Percentiles rank a stretch among this genome's conserved stretches.
These are phyloP conservation scores for Chalciporus piperatus DNA, from an alignment of 768 basidiomycete genomes.

Conservation along the genomic window DNA sequence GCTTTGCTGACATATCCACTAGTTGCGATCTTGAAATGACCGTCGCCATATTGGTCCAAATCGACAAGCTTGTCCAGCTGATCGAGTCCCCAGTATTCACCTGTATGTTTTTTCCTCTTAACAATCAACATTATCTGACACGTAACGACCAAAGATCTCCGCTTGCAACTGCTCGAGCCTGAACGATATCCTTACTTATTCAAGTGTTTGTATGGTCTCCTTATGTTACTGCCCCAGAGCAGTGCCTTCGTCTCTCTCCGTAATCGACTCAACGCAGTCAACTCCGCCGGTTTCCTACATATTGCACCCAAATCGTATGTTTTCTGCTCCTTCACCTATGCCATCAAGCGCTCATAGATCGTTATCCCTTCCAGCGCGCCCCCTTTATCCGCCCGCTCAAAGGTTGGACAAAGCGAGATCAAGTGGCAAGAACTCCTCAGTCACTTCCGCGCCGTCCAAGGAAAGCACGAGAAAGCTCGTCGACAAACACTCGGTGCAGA, in stretches of 20 bases:
- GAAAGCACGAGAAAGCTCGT: conserved; percentile 88
- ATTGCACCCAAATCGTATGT: conserved; percentile 83
- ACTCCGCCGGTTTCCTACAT: conserved; percentile 90
- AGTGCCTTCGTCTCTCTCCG: conserved; percentile 93
- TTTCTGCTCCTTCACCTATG: not conserved
- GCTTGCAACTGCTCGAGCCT: conserved; percentile 93
- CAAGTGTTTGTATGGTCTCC: conserved; percentile 94
- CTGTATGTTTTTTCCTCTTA: conserved; percentile 52
- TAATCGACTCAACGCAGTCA: conserved; percentile 92
- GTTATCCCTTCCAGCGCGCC: conserved; percentile 31
- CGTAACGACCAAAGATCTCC: conserved; percentile 52
- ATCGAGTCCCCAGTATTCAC: conserved; percentile 99
- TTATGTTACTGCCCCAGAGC: conserved; percentile 97
- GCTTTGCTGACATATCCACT: conserved; percentile 3
- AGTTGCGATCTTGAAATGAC: conserved; percentile 98
- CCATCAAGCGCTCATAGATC: conserved; percentile 9
- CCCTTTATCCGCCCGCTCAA: conserved; percentile 60
- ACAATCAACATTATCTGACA: not conserved
- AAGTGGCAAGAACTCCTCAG: conserved; percentile 94
- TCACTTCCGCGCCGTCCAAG: conserved; percentile 90
- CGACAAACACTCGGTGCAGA: conserved; percentile 74
- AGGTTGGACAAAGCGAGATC: conserved; percentile 82
- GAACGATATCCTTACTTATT: conserved; percentile 95
- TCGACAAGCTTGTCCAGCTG: conserved; percentile 96
- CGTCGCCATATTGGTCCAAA: conserved; percentile 89